Evolutionary conservation across 768 basidiomycete species (phyloP).

Genomic region (Mycena indigotica): DNA sequence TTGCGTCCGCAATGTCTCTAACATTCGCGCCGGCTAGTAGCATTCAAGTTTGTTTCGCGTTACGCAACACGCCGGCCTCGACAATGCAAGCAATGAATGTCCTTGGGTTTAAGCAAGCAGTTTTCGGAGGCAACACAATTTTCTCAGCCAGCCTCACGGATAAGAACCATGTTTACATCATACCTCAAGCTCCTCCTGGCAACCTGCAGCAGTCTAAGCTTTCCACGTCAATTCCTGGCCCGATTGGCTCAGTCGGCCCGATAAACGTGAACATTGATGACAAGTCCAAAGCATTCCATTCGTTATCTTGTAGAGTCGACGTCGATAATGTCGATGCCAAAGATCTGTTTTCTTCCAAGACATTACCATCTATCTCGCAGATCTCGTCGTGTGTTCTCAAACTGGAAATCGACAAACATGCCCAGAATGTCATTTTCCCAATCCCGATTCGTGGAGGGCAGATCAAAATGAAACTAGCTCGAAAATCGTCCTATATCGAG

Average conservation of each 20-base stretch:
- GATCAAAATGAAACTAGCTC: background rate
- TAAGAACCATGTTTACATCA: slow-evolving; percentile 31
- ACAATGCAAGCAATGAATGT: slow-evolving; percentile 16
- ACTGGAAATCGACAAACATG: slow-evolving; percentile 26
- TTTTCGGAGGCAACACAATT: slow-evolving; percentile 30
- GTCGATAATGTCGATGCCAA: slow-evolving; percentile 14
- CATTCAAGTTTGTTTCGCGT: slow-evolving; percentile 29
- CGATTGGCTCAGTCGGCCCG: background rate
- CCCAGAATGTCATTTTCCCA: background rate
- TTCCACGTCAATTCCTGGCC: background rate
- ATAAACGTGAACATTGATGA: background rate
- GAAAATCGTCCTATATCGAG: slow-evolving; percentile 25
- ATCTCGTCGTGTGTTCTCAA: slow-evolving; percentile 26
- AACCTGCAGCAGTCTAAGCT: background rate
- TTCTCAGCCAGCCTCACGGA: slow-evolving; percentile 34
- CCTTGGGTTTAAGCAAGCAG: background rate
- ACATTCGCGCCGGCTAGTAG: slow-evolving; percentile 18
- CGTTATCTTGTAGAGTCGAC: slow-evolving; percentile 7
- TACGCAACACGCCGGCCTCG: slow-evolving; percentile 28
- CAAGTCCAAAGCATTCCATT: background rate
- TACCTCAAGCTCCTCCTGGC: slow-evolving; percentile 19
- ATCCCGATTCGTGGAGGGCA: background rate
- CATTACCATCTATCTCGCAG: slow-evolving; percentile 22
- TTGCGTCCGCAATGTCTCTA: slow-evolving; percentile 35
- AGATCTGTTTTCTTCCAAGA: slow-evolving; percentile 16